Percentiles rank a stretch among this genome's conserved stretches.
Conservation (phyloP, 2,329 filamentous ascomycete genomes). For the Cladophialophora bantiana region DNA sequence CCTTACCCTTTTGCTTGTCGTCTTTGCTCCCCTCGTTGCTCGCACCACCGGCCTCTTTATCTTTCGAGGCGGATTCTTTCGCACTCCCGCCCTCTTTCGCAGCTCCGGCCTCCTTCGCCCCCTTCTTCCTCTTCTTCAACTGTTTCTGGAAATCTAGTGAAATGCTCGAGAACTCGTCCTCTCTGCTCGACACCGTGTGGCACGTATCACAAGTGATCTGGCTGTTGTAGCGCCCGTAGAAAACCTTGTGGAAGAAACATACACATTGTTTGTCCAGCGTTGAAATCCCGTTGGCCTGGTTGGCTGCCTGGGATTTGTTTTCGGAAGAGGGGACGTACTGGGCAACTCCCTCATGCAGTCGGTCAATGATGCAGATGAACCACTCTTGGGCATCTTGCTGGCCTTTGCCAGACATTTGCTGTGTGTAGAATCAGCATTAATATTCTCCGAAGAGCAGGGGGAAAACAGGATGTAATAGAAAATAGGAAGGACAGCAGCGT, state of each 20-base stretch:
- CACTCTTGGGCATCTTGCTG: conserved; percentile 98
- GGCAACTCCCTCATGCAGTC: conserved; percentile 80
- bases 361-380: conserved; percentile 92
- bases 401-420: conserved; percentile 84
- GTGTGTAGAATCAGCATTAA: background rate
- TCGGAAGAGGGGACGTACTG: conserved; percentile 27
- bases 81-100: conserved; percentile 16
- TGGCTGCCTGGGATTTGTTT: conserved; percentile 52
- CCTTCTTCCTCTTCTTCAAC: conserved; percentile 53
- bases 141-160: conserved; percentile 85
- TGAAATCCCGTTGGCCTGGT: conserved; percentile 42
- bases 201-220: conserved; percentile 92
- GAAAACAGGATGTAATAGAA: background rate
- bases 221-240: conserved; percentile 89
- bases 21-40: conserved; percentile 9
- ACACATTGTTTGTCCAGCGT: conserved; percentile 63
- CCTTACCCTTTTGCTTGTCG: conserved; percentile 1
- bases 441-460: background rate
- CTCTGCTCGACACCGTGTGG: conserved; percentile 78
- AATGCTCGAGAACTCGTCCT: conserved; percentile 90
- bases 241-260: conserved; percentile 93
- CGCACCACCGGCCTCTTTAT: conserved; percentile 3
- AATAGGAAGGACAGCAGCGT: conserved; percentile 53
- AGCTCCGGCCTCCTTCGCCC: conserved; percentile 28
- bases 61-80: conserved; percentile 15